phyloP scores from a whole-genome alignment of 495 filamentous ascomycete species.

The Chaetomium cochliodes region DNA sequence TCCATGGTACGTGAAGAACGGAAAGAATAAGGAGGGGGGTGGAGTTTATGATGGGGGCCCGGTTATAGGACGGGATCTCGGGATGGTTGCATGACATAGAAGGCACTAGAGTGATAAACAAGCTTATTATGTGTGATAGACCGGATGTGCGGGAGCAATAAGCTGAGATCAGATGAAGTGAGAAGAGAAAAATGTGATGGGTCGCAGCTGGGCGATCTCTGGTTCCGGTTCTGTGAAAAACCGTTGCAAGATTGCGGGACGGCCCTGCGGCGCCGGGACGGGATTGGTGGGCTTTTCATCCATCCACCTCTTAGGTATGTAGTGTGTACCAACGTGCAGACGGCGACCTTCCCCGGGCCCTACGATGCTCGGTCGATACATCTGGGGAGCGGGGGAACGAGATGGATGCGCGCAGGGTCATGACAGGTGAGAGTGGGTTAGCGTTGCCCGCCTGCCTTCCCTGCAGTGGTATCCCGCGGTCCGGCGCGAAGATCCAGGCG shows the following conservation, averaged over 20 bases:
- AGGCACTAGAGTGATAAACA: slow-evolving; percentile 12
- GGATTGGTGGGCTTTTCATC: slow-evolving; percentile 16
- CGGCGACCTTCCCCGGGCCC: no score
- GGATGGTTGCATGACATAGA: slow-evolving; percentile 15
- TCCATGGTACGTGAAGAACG: slow-evolving; percentile 13
- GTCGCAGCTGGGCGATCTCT: slow-evolving; percentile 22
- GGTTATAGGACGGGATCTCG: background rate
- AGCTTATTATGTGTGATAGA: slow-evolving; percentile 12
- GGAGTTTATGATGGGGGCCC: background rate
- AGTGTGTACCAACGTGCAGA: background rate
- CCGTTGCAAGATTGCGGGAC: slow-evolving; percentile 21
- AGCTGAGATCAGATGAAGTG: slow-evolving; percentile 2
- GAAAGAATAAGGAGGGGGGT: slow-evolving; percentile 3
- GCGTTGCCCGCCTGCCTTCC: background rate
- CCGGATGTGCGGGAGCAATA: slow-evolving; percentile 6
- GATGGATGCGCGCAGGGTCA: background rate
- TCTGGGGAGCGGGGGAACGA: background rate
- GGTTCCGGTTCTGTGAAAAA: slow-evolving; percentile 33
- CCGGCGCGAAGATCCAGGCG: slow-evolving; percentile 6
- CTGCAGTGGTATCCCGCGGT: background rate
- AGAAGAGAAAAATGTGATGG: slow-evolving; percentile 17
- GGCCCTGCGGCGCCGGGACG: slow-evolving; percentile 14
- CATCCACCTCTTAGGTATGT: background rate
- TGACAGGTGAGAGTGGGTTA: background rate
- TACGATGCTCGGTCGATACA: background rate